Base-by-base conservation (phyloP, 73 alveolate genomes). In the Paramecium biaurelia region DNA sequence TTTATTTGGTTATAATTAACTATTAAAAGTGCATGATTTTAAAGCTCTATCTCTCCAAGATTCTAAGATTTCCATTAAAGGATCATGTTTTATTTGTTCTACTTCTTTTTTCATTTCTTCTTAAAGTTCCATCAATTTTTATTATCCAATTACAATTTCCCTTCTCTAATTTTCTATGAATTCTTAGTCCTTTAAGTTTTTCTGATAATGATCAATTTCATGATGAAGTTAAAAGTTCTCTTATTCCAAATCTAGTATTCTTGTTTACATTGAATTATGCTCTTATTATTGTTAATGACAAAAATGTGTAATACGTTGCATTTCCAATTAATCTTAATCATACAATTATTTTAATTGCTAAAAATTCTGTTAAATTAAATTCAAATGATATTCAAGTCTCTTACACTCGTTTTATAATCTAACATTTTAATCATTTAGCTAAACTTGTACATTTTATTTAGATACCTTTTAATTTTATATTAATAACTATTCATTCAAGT, bases 151-250 rank as follows among this genome's bases (percentile, higher is more conserved):
- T 18, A 38, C 7, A 12, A 72, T 72, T 37, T 35, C 59, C 5
- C 21, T 35, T 72, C 58, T 11, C 2, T 72, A 32, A 72, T 72
- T 72, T 30, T 72, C 86, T 9, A 72, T 12, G 4, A 28, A 14
- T 72, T 72, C 56, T 12, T 30, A 14, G n/a, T 12, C 58, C 12
- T 37, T 72, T n/a, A 34, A 38, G 21, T 32, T 72, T 49, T 35
- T 72, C n/a, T 72, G 7, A 42, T 72, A 72, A 42, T 72, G 86
- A 20, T 72, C 86, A 5, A 72, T 72, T 72, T 72, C 56, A 35
- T 72, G 58, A 72, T 72, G 86, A 21, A 72, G 58, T 72, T 72
- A 72, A 38, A 28, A 72, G 86, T 72, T 72, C 18, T 72, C 86
- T 38, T 72, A 35, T 38, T 72, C 86, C 58, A 72, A 35, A 35